phyloP scores from a whole-genome alignment of 305 asterid species.

The Solanum hybrid region DNA sequence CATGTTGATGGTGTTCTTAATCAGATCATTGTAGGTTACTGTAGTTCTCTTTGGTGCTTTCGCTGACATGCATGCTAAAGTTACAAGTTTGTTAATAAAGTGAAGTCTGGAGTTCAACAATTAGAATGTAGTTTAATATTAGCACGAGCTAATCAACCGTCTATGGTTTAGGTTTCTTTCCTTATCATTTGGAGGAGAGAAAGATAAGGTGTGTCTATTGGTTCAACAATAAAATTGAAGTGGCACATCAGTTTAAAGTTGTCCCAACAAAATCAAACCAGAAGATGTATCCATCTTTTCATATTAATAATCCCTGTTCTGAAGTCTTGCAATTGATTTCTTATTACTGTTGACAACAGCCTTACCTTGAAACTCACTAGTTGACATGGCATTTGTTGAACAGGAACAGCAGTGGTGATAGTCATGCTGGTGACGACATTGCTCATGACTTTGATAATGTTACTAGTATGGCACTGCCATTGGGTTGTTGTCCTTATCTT shows the following conservation, averaged over 20 bases:
- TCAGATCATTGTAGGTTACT: background rate
- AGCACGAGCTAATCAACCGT: background rate
- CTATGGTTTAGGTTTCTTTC: background rate
- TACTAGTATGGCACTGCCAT: slow-evolving; percentile 92
- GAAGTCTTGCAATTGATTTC: background rate
- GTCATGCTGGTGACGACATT: slow-evolving; percentile 94
- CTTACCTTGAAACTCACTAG: background rate
- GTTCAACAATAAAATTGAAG: background rate
- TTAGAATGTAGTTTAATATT: background rate
- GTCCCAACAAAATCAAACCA: background rate
- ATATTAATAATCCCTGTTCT: background rate
- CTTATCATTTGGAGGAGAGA: background rate
- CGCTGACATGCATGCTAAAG: background rate
- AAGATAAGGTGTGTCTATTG: background rate
- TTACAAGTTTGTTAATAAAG: background rate
- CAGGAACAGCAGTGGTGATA: slow-evolving; percentile 95
- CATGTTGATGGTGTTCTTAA: background rate
- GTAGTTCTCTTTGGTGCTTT: background rate
- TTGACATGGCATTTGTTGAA: background rate
- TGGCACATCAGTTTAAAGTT: background rate
- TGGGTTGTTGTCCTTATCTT: slow-evolving; percentile 75
- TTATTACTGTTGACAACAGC: background rate
- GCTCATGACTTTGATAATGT: slow-evolving; percentile 85
- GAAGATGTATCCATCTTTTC: background rate
- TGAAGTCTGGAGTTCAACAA: background rate